Percentiles rank a stretch among this genome's conserved stretches.
phyloP scores from a whole-genome alignment of 805 yeast species.

The Saturnispora halmiae region DNA sequence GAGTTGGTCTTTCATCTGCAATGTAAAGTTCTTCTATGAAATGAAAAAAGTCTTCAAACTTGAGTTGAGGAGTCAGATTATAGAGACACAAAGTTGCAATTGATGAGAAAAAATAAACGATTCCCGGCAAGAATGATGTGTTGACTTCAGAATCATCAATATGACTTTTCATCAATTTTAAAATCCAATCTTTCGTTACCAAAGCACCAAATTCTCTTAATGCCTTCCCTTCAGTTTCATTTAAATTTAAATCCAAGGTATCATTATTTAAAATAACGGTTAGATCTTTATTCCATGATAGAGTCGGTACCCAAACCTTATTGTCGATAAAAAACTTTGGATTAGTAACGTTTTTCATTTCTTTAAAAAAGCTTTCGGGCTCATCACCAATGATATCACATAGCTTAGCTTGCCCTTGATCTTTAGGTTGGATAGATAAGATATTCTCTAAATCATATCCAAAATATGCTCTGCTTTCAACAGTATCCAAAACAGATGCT shows the following conservation, averaged over 20 bases:
- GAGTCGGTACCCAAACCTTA: conserved; percentile 52
- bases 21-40: conserved; percentile 44
- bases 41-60: conserved; percentile 43
- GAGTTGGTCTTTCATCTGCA: conserved; percentile 63
- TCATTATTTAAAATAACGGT: conserved; percentile 34
- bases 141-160: conserved; percentile 61
- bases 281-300: conserved; percentile 61
- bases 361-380: conserved; percentile 36
- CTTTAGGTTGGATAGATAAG: conserved; percentile 24
- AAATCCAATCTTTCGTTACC: conserved; percentile 53
- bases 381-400: conserved; percentile 14
- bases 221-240: conserved; percentile 33
- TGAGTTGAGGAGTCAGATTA: conserved; percentile 34
- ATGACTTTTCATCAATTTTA: conserved; percentile 39
- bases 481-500: conserved; percentile 35
- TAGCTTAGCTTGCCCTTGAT: conserved; percentile 19
- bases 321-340: conserved; percentile 53
- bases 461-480: conserved; percentile 20
- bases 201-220: conserved; percentile 35
- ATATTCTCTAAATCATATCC: conserved; percentile 37
- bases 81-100: conserved; percentile 42
- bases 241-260: conserved; percentile 26
- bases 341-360: conserved; percentile 37
- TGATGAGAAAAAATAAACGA: conserved; percentile 48
- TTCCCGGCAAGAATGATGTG: conserved; percentile 55